A percentile compares a stretch with the other conserved stretches of the same genome.
Evolutionary conservation across 257 asterid species (phyloP).

Genomic region (Lavandula angustifolia): DNA sequence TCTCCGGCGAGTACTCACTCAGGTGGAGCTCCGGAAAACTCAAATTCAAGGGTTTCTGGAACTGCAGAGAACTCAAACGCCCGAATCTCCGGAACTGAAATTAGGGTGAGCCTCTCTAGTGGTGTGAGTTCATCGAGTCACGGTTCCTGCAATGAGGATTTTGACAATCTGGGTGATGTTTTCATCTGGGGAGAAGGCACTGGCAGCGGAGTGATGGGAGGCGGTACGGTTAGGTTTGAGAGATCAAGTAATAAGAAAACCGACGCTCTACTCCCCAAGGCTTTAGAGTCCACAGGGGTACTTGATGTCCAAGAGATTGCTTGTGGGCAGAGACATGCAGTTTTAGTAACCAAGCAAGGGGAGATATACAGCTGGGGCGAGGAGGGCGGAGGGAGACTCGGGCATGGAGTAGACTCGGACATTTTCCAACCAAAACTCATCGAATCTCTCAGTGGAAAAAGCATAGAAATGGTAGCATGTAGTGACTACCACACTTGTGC

Average conservation of each 20-base stretch:
- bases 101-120: conserved; percentile 84
- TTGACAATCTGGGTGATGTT: conserved; percentile 76
- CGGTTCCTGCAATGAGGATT: conserved; percentile 77
- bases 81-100: conserved; percentile 58
- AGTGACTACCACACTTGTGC: conserved; percentile 87
- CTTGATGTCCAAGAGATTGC: conserved; percentile 70
- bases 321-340: conserved; percentile 72
- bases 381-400: conserved; percentile 77
- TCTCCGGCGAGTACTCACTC: conserved; percentile 30
- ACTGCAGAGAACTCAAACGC: conserved; percentile 48
- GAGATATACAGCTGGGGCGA: conserved; percentile 93
- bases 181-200: conserved; percentile 88
- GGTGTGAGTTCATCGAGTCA: conserved; percentile 92
- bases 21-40: too few relatives aligned
- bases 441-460: conserved; percentile 55
- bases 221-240: conserved; percentile 47
- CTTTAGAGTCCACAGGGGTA: conserved; percentile 65
- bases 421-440: conserved; percentile 64
- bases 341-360: conserved; percentile 77
- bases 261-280: conserved; percentile 64
- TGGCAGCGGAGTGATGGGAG: conserved; percentile 66
- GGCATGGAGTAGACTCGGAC: conserved; percentile 76
- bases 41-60: conserved; percentile 36
- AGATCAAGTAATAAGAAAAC: conserved; percentile 33
- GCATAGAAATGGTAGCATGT: conserved; percentile 66